Evolutionary conservation across 768 basidiomycete species (phyloP), one percentile per base, ranked within the genome.

Genomic region (Paxillus involutus): DNA sequence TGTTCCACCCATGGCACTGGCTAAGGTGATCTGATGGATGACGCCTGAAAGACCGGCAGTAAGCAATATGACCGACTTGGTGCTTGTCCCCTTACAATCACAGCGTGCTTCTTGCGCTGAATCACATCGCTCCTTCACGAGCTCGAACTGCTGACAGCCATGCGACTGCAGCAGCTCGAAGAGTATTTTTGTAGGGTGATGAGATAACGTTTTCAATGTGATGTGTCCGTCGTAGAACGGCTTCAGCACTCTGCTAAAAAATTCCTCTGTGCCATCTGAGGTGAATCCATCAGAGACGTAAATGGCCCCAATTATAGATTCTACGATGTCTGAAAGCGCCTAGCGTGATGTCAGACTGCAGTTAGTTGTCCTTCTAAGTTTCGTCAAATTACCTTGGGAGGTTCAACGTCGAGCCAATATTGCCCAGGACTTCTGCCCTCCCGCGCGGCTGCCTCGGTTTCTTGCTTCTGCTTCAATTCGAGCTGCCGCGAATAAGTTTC

Each of bases 191-290:
- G 86, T 89, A 2, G 91, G 91, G 67, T 92, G 89, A 59, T 84
- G 82, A 4, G 88, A 82, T 17, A 91, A 74, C 32, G 85, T 89
- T 61, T 83, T 81, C 52, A 90, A 72, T 26, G 83, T 83, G 67
- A 93, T 80, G 58, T 91, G 83, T 58, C 78, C 78, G 68, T 91
- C 84, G 62, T 85, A 90, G 67, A 94, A 94, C 6, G 91, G 91
- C 67, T 82, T 78, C 51, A 92, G 73, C 44, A 87, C 72, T 48
- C 76, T 80, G 52, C 84, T 77, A 70, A 88, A 94, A 61, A 94
- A 76, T 0, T 72, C 71, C 61, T 88, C 80, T 24, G 79, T 78
- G 4, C 88, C 88, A 48, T 73, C 70, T 24, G 79, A 78, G 16
- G 81, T 79, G 69, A 85, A 89, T 51, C 80, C 75, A 64, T 92